Percentiles rank a stretch among this genome's conserved stretches.
Conservation (phyloP, 108 stramenopile genomes). For the Aureococcus anophagefferens region DNA sequence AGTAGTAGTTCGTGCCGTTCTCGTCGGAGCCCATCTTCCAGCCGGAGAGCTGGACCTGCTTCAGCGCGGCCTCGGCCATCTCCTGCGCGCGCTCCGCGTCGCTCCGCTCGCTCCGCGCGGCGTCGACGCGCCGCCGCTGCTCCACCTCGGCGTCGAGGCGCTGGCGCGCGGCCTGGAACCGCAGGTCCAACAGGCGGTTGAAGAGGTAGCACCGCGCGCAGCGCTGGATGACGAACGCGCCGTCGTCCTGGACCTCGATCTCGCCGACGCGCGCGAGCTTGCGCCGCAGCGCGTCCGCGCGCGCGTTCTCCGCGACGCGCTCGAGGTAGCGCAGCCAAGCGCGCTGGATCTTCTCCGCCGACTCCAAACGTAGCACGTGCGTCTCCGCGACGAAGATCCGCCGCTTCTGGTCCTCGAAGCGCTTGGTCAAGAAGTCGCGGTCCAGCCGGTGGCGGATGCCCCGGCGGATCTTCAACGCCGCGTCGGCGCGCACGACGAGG, state of each 20-base stretch:
- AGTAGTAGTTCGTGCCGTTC: constrained; percentile 10
- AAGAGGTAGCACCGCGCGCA: background rate
- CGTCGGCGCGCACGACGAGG: background rate
- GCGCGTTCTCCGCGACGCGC: background rate
- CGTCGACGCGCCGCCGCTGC: background rate
- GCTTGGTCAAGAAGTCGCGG: background rate
- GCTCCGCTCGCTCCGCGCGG: background rate
- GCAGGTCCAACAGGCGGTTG: background rate
- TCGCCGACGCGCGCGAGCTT: background rate
- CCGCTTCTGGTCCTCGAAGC: background rate
- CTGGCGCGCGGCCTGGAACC: background rate
- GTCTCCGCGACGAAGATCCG: background rate
- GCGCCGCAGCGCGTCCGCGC: background rate
- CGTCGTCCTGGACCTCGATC: background rate
- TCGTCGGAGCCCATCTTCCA: constrained; percentile 14
- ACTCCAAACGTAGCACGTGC: background rate
- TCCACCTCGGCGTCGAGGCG: background rate
- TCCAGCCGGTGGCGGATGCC: background rate
- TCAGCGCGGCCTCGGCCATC: constrained; percentile 2
- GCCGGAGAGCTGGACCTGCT: background rate
- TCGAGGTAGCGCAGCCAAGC: background rate
- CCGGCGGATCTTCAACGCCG: constrained; percentile 4
- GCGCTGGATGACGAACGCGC: background rate
- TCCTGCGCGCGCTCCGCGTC: background rate
- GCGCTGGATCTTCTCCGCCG: background rate